phyloP scores from a whole-genome alignment of 768 basidiomycete genomes.

The Tulasnella calospora region DNA sequence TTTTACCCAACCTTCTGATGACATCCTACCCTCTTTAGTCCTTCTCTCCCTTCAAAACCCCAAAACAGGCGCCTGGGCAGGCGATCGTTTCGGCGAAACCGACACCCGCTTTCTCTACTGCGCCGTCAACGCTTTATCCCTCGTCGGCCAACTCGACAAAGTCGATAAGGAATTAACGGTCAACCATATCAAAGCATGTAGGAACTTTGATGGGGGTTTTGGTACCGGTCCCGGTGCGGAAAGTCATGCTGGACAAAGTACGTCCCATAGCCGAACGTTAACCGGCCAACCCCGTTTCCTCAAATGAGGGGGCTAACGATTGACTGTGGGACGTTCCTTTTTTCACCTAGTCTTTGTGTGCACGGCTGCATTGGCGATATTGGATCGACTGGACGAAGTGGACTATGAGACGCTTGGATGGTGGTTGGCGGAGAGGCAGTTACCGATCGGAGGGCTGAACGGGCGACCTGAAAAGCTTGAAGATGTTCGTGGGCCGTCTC shows the following conservation, averaged over 20 bases:
- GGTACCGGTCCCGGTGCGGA: slow-evolving; percentile 81
- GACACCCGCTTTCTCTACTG: slow-evolving; percentile 91
- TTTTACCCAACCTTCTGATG: background rate
- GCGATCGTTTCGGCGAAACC: slow-evolving; percentile 85
- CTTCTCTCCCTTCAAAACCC: slow-evolving; percentile 78
- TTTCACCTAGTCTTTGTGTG: slow-evolving; percentile 73
- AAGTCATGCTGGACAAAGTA: slow-evolving; percentile 89
- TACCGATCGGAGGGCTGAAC: slow-evolving; percentile 90
- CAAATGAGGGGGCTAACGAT: background rate
- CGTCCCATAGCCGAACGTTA: slow-evolving; percentile 19
- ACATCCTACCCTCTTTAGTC: slow-evolving; percentile 51
- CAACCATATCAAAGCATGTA: slow-evolving; percentile 67
- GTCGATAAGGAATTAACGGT: slow-evolving; percentile 64
- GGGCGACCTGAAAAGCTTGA: slow-evolving; percentile 97
- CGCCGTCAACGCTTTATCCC: slow-evolving; percentile 74
- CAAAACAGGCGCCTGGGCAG: slow-evolving; percentile 75
- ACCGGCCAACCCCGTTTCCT: background rate
- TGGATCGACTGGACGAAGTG: slow-evolving; percentile 71
- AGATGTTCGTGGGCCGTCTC: slow-evolving; percentile 58
- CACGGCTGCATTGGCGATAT: slow-evolving; percentile 77
- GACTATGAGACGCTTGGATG: slow-evolving; percentile 76
- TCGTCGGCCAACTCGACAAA: slow-evolving; percentile 67
- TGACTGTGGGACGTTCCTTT: background rate
- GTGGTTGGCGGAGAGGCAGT: slow-evolving; percentile 93
- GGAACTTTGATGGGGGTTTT: slow-evolving; percentile 95